phyloP scores from a whole-genome alignment of 768 basidiomycete genomes.

The Lactarius vividus region DNA sequence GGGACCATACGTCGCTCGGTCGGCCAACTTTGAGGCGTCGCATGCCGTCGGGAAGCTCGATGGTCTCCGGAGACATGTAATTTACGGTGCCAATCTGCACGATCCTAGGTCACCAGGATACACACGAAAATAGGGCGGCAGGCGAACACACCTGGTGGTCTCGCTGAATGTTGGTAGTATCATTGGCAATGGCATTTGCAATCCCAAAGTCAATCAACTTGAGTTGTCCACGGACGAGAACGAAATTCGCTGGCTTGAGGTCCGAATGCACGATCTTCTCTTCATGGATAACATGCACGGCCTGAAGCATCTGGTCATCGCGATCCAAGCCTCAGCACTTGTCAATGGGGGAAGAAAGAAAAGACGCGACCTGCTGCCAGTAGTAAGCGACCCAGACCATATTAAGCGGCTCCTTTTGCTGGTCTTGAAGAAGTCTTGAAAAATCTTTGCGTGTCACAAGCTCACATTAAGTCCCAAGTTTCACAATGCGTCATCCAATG shows the following conservation, averaged over 20 bases:
- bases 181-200: constrained; percentile 96
- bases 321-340: neutral
- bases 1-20: constrained; percentile 95
- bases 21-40: constrained; percentile 92
- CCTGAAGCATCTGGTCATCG: constrained; percentile 85
- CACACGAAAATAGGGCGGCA: neutral
- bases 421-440: constrained; percentile 77
- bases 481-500: constrained; percentile 1
- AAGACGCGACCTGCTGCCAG: constrained; percentile 85
- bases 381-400: constrained; percentile 95
- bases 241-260: constrained; percentile 97
- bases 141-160: constrained; percentile 76
- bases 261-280: constrained; percentile 99
- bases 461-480: constrained; percentile 3
- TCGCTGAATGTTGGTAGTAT: constrained; percentile 96
- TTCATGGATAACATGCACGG: constrained; percentile 97
- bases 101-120: neutral
- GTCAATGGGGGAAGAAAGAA: neutral
- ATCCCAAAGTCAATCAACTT: constrained; percentile 99
- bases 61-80: constrained; percentile 98
- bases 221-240: constrained; percentile 89
- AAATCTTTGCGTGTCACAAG: constrained; percentile 49
- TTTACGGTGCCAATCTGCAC: constrained; percentile 91
- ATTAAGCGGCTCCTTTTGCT: constrained; percentile 79
- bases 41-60: constrained; percentile 84